Base-by-base conservation (phyloP, 2,329 filamentous ascomycete species). In the Xylariaceae sp. region DNA sequence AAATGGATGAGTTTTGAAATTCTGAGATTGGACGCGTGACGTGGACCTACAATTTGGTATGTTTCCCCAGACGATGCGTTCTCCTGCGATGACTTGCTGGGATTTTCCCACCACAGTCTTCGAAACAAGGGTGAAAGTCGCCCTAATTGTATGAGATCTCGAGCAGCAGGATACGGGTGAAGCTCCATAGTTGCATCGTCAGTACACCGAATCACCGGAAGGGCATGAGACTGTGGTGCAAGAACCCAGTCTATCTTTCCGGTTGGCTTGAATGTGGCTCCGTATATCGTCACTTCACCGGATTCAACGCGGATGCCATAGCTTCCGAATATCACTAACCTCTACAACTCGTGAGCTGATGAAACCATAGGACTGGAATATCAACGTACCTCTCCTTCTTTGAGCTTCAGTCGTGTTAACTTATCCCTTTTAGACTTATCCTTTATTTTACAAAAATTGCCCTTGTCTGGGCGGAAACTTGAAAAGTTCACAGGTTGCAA, bases 141-240 rank as follows among this genome's bases (percentile, higher is more conserved):
- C 1, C 80, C 82, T 13, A 93, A 71, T 0, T 77, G 75, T 13
- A 78, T 76, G 9, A 91, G 64, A 0, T 75, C 75, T 11, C 71
- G 72, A 1, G 79, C 74, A 7, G 74, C 77, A 0, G 81, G 78
- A 54, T 83, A 79, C 3, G 86, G 71, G 39, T 80, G 75, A 23
- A 91, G 72, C 60, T 88, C 81, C 0, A 89, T 70, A 1, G 69
- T 72, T 0, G 78, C 77, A 8, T 78, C 72, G 51, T 82, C 77
- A 0, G 74, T 68, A 49, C 80, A 84, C 51, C 83, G 75, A 39
- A 93, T 78, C 0, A 88, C 82, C 0, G 88, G 88, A 1, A 93
- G 73, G 0, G 89, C 85, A 68, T 90, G 84, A 44, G 86, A 89
- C 48, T 82, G 80, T 1, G 88, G 83, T 13, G 88, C 87, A 70